Percentiles rank a stretch among this genome's conserved stretches.
These are phyloP conservation scores for Wallacemonas sp. DNA, from an alignment of 208 protist species.

Conservation along the genomic window DNA sequence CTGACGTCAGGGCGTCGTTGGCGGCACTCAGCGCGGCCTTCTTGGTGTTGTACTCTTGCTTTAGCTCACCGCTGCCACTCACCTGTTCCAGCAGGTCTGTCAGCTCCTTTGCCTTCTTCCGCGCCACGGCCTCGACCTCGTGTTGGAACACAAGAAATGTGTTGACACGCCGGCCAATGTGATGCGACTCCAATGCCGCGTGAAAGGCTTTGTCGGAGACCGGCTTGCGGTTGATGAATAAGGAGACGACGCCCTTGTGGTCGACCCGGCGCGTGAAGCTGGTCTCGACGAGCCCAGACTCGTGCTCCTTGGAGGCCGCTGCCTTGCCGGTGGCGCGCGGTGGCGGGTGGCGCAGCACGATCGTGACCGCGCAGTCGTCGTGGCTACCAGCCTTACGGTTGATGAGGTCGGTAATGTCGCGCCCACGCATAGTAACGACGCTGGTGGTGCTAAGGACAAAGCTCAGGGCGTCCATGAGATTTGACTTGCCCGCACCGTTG, in stretches of 20 bases:
- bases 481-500: slow-evolving; percentile 98
- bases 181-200: slow-evolving; percentile 56
- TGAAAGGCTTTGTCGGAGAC: slow-evolving; percentile 87
- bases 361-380: slow-evolving; percentile 68
- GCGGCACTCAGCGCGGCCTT: slow-evolving; percentile 67
- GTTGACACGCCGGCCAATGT: slow-evolving; percentile 84
- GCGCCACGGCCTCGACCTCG: slow-evolving; percentile 95
- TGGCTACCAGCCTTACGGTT: slow-evolving; percentile 53
- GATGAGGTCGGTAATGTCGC: slow-evolving; percentile 91
- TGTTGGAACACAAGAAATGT: slow-evolving; percentile 98
- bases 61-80: slow-evolving; percentile 91
- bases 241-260: slow-evolving; percentile 43
- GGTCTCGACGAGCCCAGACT: slow-evolving; percentile 36
- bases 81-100: slow-evolving; percentile 97
- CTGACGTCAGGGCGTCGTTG: slow-evolving; percentile 73
- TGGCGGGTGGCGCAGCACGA: slow-evolving; percentile 61
- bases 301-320: slow-evolving; percentile 5
- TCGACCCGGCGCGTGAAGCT: slow-evolving; percentile 80
- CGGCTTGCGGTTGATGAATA: slow-evolving; percentile 74
- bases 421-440: slow-evolving; percentile 69
- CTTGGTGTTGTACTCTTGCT: slow-evolving; percentile 91
- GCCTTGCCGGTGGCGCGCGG: neutral
- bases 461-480: slow-evolving; percentile 98
- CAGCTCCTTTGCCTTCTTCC: slow-evolving; percentile 94
- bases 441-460: slow-evolving; percentile 95